These are phyloP conservation scores for Zizania latifolia DNA, from an alignment of 176 grass and related monocot genomes.

Conservation along the genomic window DNA sequence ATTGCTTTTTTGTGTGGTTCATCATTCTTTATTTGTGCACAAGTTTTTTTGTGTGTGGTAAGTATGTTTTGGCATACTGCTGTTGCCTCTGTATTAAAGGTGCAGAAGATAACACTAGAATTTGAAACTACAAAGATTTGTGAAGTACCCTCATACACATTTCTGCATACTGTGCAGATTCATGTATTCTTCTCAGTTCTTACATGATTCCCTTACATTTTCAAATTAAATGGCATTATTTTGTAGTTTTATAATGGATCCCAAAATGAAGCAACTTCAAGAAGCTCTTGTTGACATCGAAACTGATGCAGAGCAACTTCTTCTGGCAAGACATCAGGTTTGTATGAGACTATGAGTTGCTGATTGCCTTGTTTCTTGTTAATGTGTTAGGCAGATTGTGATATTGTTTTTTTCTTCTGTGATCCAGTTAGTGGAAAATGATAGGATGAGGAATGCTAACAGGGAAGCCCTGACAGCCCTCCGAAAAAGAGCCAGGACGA, in stretches of 20 bases:
- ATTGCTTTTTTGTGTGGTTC: background rate
- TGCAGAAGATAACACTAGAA: background rate
- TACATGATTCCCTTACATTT: background rate
- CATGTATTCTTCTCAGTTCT: background rate
- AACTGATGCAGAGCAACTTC: slow-evolving; percentile 67
- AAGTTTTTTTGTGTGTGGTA: background rate
- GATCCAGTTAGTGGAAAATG: slow-evolving; percentile 72
- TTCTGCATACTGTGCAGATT: background rate
- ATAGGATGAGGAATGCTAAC: slow-evolving; percentile 59
- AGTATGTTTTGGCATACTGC: background rate
- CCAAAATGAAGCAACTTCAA: slow-evolving; percentile 57
- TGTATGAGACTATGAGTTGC: background rate
- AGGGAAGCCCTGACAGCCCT: slow-evolving; percentile 70
- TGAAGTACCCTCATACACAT: background rate
- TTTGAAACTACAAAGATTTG: background rate
- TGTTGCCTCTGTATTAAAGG: background rate
- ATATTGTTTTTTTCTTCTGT: background rate
- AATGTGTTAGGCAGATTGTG: background rate
- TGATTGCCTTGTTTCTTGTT: background rate
- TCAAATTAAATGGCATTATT: background rate
- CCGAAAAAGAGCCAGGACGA: slow-evolving; percentile 60
- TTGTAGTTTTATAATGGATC: slow-evolving; percentile 52
- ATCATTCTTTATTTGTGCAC: background rate
- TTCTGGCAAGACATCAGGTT: slow-evolving; percentile 90
- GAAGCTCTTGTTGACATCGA: slow-evolving; percentile 66